Conservation (phyloP, 495 filamentous ascomycete species). For the Penicillium egyptiacum region DNA sequence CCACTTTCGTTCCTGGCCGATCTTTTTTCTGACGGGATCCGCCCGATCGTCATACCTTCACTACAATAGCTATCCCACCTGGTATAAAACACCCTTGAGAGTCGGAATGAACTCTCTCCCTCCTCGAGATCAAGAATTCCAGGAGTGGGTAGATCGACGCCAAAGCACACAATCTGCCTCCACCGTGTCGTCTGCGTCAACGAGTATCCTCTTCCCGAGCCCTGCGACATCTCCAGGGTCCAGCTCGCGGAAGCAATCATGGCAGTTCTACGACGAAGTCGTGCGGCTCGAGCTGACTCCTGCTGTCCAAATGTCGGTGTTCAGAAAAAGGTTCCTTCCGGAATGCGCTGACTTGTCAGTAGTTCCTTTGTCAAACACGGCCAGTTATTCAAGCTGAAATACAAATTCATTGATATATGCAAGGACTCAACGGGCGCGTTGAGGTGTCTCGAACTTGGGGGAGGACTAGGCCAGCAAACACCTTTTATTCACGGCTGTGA, state of each 20-base stretch:
- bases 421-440: slow-evolving; percentile 42
- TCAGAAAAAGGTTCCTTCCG: no score
- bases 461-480: slow-evolving; percentile 41
- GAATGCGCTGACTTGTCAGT: neutral
- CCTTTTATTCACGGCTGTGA: slow-evolving; percentile 46
- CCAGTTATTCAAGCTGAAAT: slow-evolving; percentile 45
- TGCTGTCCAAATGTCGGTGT: slow-evolving; percentile 42
- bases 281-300: slow-evolving; percentile 39
- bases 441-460: slow-evolving; percentile 43
- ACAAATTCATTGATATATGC: slow-evolving; percentile 44
- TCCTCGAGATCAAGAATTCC: slow-evolving; percentile 28
- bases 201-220: slow-evolving; percentile 37
- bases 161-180: slow-evolving; percentile 42
- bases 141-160: slow-evolving; percentile 43
- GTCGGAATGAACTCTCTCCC: slow-evolving; percentile 29
- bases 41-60: slow-evolving; percentile 18
- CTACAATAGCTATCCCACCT: slow-evolving; percentile 6
- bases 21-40: slow-evolving; percentile 23
- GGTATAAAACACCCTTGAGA: slow-evolving; percentile 1
- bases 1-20: slow-evolving; percentile 18
- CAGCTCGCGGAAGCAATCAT: slow-evolving; percentile 36
- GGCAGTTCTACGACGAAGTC: slow-evolving; percentile 39
- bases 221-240: slow-evolving; percentile 36
- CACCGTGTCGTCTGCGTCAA: slow-evolving; percentile 41
- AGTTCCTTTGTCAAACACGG: slow-evolving; percentile 45